Base-by-base conservation (phyloP, 2,329 filamentous ascomycete genomes). In the Sordariomycetes sp. region DNA sequence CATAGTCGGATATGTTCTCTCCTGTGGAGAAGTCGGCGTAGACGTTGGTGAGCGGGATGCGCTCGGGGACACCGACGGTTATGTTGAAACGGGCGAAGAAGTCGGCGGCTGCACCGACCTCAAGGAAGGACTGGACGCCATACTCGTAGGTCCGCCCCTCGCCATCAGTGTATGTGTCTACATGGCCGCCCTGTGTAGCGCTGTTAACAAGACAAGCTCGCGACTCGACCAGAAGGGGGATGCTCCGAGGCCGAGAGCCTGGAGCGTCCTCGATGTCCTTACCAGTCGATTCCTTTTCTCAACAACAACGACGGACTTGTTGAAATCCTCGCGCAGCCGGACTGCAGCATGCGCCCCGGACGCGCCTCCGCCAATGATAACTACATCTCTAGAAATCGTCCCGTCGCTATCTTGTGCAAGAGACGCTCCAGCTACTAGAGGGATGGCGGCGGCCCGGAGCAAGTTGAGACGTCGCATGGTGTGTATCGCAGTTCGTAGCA, bases 81-180 rank as follows among this genome's bases (percentile, higher is more conserved):
- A 80, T 65, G 46, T 71, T 69, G 60, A 80, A 72, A 54, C 74
- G 71, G 2, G 61, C 65, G 63, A 80, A 78, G 66, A 76, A 80
- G 28, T 70, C 67, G 14, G 62, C 61, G 6, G 76, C 73, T 8
- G 71, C 67, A 22, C 70, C 65, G 50, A 71, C 69, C 59, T 76
- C 67, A 51, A 70, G 66, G 60, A 68, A 74, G 3, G 67, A 66
- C 57, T 72, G 64, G 20, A 74, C 71, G 53, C 72, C 72, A 59
- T 67, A 72, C 62, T 74, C 69, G 57, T 67, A 68, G 1, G 64
- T 58, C 0, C 54, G 61, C 18, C 67, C 69, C 2, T 68, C 72
- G n/a, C 72, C 73, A 40, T 74, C 73, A 3, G 64, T 68, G 62
- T 76, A 80, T 11, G 76, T 79, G 24, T 77, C 67, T 6, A 75